Evolutionary conservation across 768 basidiomycete genomes (phyloP).

Genomic region (Amylocystis lapponica): DNA sequence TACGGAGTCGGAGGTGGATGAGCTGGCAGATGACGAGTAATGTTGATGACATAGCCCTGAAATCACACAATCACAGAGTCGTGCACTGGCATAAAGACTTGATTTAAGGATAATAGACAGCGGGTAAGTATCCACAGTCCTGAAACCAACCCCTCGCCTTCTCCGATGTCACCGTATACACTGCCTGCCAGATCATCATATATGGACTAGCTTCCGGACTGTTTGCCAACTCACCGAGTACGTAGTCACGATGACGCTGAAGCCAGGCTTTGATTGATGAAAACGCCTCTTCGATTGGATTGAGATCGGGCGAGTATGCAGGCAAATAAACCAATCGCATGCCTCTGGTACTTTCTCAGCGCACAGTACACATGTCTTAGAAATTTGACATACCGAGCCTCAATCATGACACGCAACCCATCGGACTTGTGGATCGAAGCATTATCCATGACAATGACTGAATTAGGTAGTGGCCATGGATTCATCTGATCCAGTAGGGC

Average conservation of each 20-base stretch:
- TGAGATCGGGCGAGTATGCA: conserved; percentile 24
- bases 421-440: conserved; percentile 28
- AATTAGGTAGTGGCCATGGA: conserved; percentile 29
- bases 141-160: too few relatives aligned
- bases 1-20: too few relatives aligned
- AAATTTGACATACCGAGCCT: conserved; percentile 20
- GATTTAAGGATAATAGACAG: too few relatives aligned
- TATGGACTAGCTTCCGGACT: too few relatives aligned
- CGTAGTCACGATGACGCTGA: conserved; percentile 9
- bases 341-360: conserved; percentile 7
- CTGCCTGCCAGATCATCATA: too few relatives aligned
- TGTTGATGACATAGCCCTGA: too few relatives aligned
- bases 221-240: conserved; percentile 5
- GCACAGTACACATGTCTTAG: neutral
- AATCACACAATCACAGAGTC: too few relatives aligned
- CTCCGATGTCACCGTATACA: too few relatives aligned
- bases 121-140: too few relatives aligned
- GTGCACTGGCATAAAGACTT: too few relatives aligned
- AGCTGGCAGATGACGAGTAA: too few relatives aligned
- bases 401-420: conserved; percentile 24
- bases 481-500: conserved; percentile 32
- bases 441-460: conserved; percentile 37
- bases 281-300: conserved; percentile 25
- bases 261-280: conserved; percentile 20
- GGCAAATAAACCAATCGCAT: conserved; percentile 18